These are phyloP conservation scores for Lasiosphaeriaceae sp. DNA, from an alignment of 495 filamentous ascomycete genomes.

Conservation along the genomic window DNA sequence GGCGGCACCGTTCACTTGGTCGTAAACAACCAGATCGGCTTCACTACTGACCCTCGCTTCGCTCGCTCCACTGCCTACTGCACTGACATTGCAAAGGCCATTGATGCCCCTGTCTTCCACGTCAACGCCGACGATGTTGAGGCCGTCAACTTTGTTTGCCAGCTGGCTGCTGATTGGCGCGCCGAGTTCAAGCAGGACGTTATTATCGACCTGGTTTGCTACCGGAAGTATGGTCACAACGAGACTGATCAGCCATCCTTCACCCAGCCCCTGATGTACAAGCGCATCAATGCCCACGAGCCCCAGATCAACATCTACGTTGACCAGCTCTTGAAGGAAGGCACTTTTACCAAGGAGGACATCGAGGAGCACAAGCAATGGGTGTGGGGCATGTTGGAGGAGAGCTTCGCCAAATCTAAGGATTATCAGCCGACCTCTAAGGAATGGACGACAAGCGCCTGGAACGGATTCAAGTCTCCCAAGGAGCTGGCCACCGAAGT, in stretches of 20 bases:
- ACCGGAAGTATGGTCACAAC: slow-evolving; percentile 98
- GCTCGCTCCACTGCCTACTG: slow-evolving; percentile 97
- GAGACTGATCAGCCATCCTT: slow-evolving; percentile 99
- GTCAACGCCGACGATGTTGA: slow-evolving; percentile 98
- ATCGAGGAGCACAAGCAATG: slow-evolving; percentile 99
- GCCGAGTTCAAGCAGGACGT: slow-evolving; percentile 97
- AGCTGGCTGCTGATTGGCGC: slow-evolving; percentile 93
- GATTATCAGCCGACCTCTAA: slow-evolving; percentile 95
- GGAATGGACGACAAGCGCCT: slow-evolving; percentile 97
- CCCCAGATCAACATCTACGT: slow-evolving; percentile 83
- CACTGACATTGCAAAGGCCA: slow-evolving; percentile 97
- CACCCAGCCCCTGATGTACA: slow-evolving; percentile 99
- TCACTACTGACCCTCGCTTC: slow-evolving; percentile 98
- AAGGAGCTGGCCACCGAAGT: slow-evolving; percentile 96
- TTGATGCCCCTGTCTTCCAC: slow-evolving; percentile 98
- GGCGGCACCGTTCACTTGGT: slow-evolving; percentile 96
- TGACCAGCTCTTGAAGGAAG: slow-evolving; percentile 80
- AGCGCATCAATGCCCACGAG: slow-evolving; percentile 79
- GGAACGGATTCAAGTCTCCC: slow-evolving; percentile 98
- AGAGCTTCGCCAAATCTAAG: slow-evolving; percentile 93
- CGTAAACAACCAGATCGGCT: slow-evolving; percentile 99
- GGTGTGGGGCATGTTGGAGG: slow-evolving; percentile 98
- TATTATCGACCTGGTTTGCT: slow-evolving; percentile 97
- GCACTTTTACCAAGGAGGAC: slow-evolving; percentile 94
- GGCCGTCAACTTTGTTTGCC: slow-evolving; percentile 96